Evolutionary conservation across 2,329 filamentous ascomycete genomes (phyloP).

Genomic region (Arthrobotrys megalospora): DNA sequence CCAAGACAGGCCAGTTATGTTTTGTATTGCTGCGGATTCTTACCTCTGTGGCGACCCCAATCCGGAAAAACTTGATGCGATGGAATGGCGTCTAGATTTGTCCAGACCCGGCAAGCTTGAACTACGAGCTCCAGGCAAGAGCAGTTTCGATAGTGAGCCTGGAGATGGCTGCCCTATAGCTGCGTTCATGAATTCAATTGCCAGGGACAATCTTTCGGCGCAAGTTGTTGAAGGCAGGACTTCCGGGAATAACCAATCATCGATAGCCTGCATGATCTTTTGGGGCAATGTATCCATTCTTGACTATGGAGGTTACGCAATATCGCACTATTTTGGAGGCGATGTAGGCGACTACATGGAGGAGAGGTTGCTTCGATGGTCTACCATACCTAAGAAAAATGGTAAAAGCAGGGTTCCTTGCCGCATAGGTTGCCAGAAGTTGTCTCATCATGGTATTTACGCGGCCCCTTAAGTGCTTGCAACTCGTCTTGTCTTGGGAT

Average conservation of each 20-base stretch:
- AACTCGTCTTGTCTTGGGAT: too few species aligned
- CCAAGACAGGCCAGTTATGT: conserved; percentile 7
- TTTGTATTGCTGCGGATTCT: conserved; percentile 13
- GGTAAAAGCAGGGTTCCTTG: neutral
- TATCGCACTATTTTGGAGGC: conserved; percentile 53
- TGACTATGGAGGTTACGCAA: too few species aligned
- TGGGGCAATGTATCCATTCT: conserved; percentile 37
- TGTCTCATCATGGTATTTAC: conserved; percentile 55
- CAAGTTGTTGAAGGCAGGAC: neutral
- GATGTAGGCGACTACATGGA: conserved; percentile 42
- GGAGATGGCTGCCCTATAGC: neutral
- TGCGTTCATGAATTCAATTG: neutral
- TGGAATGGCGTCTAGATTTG: neutral
- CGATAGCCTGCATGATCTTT: conserved; percentile 34
- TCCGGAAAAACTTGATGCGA: too few species aligned
- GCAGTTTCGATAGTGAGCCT: neutral
- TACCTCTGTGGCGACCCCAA: too few species aligned
- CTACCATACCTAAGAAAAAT: neutral
- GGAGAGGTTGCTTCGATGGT: conserved; percentile 19
- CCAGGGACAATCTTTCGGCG: neutral
- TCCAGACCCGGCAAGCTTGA: neutral
- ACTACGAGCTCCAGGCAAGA: too few species aligned
- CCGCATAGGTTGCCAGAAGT: conserved; percentile 31
- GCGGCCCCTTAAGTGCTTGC: neutral
- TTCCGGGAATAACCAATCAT: conserved; percentile 29